Evolutionary conservation across 1,284 basidiomycete genomes (phyloP), one percentile per base, ranked within the genome.

Genomic region (Neonothopanus nambi): DNA sequence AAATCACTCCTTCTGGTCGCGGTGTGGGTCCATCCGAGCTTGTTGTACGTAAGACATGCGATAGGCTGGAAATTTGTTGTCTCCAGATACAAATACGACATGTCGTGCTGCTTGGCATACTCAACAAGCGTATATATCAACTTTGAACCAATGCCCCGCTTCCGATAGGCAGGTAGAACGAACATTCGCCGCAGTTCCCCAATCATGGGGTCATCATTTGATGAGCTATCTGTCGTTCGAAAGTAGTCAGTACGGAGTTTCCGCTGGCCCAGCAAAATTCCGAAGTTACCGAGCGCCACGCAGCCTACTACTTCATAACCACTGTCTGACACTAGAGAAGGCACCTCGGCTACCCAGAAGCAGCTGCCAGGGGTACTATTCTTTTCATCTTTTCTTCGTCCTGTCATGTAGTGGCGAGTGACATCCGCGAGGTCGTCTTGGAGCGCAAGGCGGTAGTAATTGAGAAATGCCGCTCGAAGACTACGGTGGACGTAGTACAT

Each of bases 271-370:
- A 44, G 13, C 15, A 23, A 21, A 17, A 43, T 24, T 17, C 23
- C 3, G 8, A 7, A 37, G 40, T 42, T 43, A 51, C 49, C 49
- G 41, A 51, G 49, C 18, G 49, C 49, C 12, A 51, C 49, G 35
- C 49, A 51, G 7, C 49, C 49, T 24, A 51, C 49, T 35, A 51
- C 41, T 51, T 51, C 41, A 42, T 43, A 51, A 12, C 49, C 49
- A 23, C 33, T 21, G 23, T 51, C 41, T 15, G 49, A 50, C 24
- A 24, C 41, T 33, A 33, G 17, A 8, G 48, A 51, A 20, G 49
- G 40, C 8, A 51, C 26, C 30, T 51, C 49, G 33, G 49, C 49
- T 21, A 51, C 49, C 49, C 49, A 51, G n/a, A 51, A 51, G 43
- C 33, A 23, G n/a, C 49, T 43, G 37, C 33, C 36, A 12, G 18